Evolutionary conservation across 2,329 filamentous ascomycete genomes (phyloP).

Genomic region (Calonectria pauciramosa): DNA sequence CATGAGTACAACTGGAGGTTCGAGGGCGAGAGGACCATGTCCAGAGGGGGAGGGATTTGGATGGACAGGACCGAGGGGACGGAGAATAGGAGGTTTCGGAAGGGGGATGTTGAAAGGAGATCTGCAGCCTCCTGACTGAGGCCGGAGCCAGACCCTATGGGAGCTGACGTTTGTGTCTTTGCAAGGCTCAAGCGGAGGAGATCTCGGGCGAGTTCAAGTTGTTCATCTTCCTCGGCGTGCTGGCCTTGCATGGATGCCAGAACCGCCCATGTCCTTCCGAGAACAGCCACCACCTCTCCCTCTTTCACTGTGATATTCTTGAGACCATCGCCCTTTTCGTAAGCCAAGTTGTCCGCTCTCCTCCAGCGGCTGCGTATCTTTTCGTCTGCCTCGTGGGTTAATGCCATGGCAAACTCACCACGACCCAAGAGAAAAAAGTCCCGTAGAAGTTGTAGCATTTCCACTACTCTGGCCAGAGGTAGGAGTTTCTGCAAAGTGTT

Average conservation of each 20-base stretch:
- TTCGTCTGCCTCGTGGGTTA: constrained; percentile 88
- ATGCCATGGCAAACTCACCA: constrained; percentile 90
- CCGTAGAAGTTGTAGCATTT: constrained; percentile 82
- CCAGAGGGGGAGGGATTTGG: constrained; percentile 82
- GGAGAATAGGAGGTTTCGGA: constrained; percentile 86
- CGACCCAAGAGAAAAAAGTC: constrained; percentile 90
- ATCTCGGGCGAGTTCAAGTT: constrained; percentile 85
- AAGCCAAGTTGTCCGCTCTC: constrained; percentile 70
- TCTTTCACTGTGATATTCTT: constrained; percentile 80
- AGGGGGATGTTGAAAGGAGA: constrained; percentile 67
- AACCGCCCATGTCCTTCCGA: constrained; percentile 83
- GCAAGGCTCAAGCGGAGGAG: constrained; percentile 77
- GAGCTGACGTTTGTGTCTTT: constrained; percentile 59
- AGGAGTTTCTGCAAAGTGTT: constrained; percentile 87
- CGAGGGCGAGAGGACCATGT: constrained; percentile 84
- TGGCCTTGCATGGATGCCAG: constrained; percentile 81
- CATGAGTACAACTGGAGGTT: constrained; percentile 85
- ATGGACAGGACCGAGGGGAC: constrained; percentile 78
- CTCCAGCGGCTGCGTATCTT: constrained; percentile 82
- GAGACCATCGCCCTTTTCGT: constrained; percentile 66
- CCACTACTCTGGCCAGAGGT: constrained; percentile 81
- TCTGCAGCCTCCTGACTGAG: constrained; percentile 49
- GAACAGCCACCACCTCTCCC: constrained; percentile 83
- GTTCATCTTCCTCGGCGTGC: constrained; percentile 83
- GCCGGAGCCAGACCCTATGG: constrained; percentile 54